Percentiles rank a stretch among this genome's conserved stretches.
phyloP scores from a whole-genome alignment of 345 rosid genomes.

The Turnera subulata region DNA sequence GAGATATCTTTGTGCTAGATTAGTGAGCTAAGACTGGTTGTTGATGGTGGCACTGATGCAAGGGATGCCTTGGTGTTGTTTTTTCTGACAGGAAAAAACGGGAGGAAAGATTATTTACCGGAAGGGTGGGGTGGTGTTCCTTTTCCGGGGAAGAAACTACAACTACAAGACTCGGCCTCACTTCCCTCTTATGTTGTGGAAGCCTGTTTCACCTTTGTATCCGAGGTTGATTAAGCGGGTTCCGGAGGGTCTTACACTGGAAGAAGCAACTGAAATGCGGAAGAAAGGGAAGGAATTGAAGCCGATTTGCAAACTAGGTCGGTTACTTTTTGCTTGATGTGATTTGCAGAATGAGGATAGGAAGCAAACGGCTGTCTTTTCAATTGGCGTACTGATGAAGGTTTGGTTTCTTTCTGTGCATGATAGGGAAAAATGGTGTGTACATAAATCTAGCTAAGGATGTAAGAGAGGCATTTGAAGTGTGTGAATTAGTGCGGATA shows the following conservation, averaged over 20 bases:
- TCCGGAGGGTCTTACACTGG: slow-evolving; percentile 68
- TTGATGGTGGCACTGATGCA: neutral
- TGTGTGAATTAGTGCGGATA: slow-evolving; percentile 78
- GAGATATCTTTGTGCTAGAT: too few relatives aligned
- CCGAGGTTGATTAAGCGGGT: slow-evolving; percentile 63
- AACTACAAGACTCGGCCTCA: slow-evolving; percentile 71
- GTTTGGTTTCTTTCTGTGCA: slow-evolving; percentile 11
- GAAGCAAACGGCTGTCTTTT: neutral
- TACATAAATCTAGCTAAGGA: slow-evolving; percentile 58
- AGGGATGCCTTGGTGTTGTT: too few relatives aligned
- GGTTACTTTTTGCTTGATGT: neutral
- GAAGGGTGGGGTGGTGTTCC: slow-evolving; percentile 68
- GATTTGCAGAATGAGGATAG: neutral
- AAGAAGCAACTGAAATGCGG: slow-evolving; percentile 75
- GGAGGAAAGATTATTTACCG: slow-evolving; percentile 85
- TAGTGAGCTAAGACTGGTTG: neutral
- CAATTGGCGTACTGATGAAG: slow-evolving; percentile 5
- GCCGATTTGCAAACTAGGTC: slow-evolving; percentile 87
- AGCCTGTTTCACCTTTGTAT: slow-evolving; percentile 71
- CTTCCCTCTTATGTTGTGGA: slow-evolving; percentile 96
- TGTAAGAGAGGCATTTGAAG: slow-evolving; percentile 88
- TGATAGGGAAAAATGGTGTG: slow-evolving; percentile 81
- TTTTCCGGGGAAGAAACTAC: slow-evolving; percentile 92
- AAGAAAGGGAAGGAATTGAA: slow-evolving; percentile 64
- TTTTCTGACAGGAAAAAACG: slow-evolving; percentile 66